These are phyloP conservation scores for Dillenia turbinata DNA, from an alignment of 164 flowering plant species.

Conservation along the genomic window DNA sequence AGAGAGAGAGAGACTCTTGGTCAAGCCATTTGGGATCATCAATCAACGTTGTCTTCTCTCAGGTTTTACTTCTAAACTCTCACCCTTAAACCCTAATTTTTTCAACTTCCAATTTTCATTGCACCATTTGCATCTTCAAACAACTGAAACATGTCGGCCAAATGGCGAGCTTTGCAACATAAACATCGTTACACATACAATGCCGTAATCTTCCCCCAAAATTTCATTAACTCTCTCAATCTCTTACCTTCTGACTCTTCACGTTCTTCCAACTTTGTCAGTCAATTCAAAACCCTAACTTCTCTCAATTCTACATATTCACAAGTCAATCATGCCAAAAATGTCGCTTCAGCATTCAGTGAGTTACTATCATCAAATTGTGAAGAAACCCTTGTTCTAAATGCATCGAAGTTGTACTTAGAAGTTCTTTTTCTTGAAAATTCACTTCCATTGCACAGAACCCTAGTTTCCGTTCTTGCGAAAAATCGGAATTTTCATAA, in stretches of 20 bases:
- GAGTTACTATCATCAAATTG: constrained; percentile 30
- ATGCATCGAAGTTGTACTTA: constrained; percentile 46
- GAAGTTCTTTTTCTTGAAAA: constrained; percentile 79
- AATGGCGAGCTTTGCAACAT: constrained; percentile 95
- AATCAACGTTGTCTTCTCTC: too few relatives aligned
- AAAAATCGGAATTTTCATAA: constrained; percentile 33
- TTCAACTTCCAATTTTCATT: too few relatives aligned
- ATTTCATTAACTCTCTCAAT: constrained; percentile 37
- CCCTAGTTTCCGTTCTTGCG: constrained; percentile 53
- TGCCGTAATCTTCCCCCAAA: constrained; percentile 61
- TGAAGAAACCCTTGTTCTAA: constrained; percentile 19
- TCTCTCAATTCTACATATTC: constrained; percentile 67
- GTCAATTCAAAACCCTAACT: constrained; percentile 33
- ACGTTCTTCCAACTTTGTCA: constrained; percentile 29
- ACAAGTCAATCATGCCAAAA: constrained; percentile 61
- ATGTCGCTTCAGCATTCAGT: constrained; percentile 55
- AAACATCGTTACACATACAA: constrained; percentile 92
- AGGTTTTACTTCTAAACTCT: too few relatives aligned
- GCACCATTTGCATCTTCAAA: too few relatives aligned
- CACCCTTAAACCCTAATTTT: too few relatives aligned
- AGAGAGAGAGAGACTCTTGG: too few relatives aligned
- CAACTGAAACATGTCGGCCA: constrained; percentile 84
- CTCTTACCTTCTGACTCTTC: constrained; percentile 22
- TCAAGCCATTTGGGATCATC: too few relatives aligned
- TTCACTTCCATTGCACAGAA: constrained; percentile 73